phyloP scores from a whole-genome alignment of 768 basidiomycete genomes.

The Tephrocybe sp. region DNA sequence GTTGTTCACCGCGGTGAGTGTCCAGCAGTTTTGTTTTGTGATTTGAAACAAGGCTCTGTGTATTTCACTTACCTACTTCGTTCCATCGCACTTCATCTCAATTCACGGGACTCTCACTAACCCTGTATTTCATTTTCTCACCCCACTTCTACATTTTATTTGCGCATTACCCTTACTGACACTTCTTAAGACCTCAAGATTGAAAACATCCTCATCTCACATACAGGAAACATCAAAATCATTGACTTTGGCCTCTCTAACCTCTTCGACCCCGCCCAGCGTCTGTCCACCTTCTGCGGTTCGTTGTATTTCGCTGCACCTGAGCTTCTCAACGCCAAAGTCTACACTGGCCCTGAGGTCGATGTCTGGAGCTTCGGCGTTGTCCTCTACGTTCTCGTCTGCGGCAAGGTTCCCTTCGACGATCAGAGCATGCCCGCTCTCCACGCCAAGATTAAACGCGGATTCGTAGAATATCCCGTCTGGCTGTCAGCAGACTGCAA shows the following conservation, averaged over 20 bases:
- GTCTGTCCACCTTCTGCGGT: constrained; percentile 95
- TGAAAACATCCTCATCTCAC: constrained; percentile 98
- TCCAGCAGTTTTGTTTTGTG: not conserved
- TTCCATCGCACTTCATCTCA: too few species aligned
- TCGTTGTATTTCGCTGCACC: constrained; percentile 98
- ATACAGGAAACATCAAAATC: constrained; percentile 99
- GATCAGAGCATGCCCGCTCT: constrained; percentile 99
- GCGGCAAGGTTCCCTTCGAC: constrained; percentile 98
- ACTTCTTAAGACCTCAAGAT: constrained; percentile 83
- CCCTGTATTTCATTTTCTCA: too few species aligned
- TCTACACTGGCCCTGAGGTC: constrained; percentile 97
- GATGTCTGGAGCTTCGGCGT: constrained; percentile 99
- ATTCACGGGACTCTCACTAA: too few species aligned
- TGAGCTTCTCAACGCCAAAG: constrained; percentile 93
- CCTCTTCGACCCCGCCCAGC: constrained; percentile 78
- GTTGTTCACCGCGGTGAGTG: constrained; percentile 88
- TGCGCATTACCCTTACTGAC: not conserved
- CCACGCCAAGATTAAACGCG: constrained; percentile 98
- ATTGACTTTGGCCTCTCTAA: constrained; percentile 99
- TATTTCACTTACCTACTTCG: too few species aligned
- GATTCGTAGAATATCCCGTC: constrained; percentile 93
- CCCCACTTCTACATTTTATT: too few species aligned
- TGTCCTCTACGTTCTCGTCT: constrained; percentile 95
- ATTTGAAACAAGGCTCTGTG: too few species aligned
- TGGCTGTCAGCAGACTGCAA: constrained; percentile 99